Conservation (phyloP, 306 rosid genomes). For the Acacia confusa region DNA sequence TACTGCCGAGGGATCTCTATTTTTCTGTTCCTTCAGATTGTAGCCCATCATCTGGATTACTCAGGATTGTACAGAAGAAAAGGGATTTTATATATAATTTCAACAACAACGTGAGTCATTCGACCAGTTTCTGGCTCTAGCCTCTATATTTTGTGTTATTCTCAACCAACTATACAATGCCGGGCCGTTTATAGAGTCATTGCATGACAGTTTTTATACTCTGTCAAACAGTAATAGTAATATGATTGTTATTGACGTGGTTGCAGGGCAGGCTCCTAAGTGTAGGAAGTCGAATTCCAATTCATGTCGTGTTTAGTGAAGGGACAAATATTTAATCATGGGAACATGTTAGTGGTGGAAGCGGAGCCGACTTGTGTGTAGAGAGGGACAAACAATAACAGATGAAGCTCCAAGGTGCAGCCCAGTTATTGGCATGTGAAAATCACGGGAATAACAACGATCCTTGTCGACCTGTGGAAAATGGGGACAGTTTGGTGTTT, state of each 20-base stretch:
- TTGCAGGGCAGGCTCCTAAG: background rate
- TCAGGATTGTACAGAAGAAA: background rate
- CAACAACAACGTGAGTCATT: background rate
- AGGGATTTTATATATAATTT: background rate
- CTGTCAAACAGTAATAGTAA: too few species aligned
- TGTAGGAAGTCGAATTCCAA: too few species aligned
- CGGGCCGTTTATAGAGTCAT: background rate
- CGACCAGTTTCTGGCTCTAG: background rate
- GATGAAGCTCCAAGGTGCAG: background rate
- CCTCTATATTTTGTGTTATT: background rate
- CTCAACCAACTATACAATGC: background rate
- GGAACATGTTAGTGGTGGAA: too few species aligned
- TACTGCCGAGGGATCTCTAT: conserved; percentile 16
- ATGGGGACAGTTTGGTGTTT: too few species aligned
- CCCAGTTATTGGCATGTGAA: background rate
- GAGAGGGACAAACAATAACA: too few species aligned
- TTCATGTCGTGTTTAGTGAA: too few species aligned
- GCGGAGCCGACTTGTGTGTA: too few species aligned
- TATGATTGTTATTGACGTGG: too few species aligned
- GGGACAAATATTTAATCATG: too few species aligned
- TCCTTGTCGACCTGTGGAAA: too few species aligned
- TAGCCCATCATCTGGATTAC: conserved; percentile 3
- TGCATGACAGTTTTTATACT: background rate
- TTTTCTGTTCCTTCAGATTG: conserved; percentile 13
- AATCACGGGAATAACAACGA: background rate